Evolutionary conservation across 73 alveolate species (phyloP), one percentile per base, ranked within the genome.

Genomic region (Paramecium pentaurelia): DNA sequence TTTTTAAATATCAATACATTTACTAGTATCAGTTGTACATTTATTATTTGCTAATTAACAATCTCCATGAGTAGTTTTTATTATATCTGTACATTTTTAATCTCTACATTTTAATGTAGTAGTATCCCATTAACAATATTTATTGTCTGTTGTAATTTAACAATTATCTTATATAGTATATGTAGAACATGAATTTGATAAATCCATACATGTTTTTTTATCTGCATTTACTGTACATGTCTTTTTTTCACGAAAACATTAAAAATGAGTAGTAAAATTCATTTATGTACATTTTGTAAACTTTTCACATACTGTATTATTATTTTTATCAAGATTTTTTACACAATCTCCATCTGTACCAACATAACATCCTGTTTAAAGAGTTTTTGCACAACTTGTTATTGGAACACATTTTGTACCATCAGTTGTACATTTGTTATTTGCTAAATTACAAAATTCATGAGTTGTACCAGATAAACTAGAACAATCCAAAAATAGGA

Each of bases 321-420:
- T 73, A 40, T 30, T 80, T 40, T 25, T 25, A 32, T 45, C 91
- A 40, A 42, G 30, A 45, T 80, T 80, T 22, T 30, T 42, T 3
- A 80, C 91, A 80, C 91, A 80, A 11, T 25, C 77, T 0, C 91
- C 91, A 80, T 80, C 91, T 32, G 73, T 80, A 11, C 91, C 91
- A 25, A 45, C 6, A 80, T 80, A 47, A 47, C 91, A 80, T 45
- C 64, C 71, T 45, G 75, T 49, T 14, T 32, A 25, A 16, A 14
- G 18, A 1, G 91, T 80, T 20, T 45, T 80, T 11, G 91, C 71
- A 47, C 91, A 80, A 32, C 44, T 28, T 45, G 91, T 80, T 10
- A 45, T 45, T 9, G 91, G 58, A 7, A 80, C 45, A 47, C 91
- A 80, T 42, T 80, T 80, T 14, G 91, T 80, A 44, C 91, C 91